A percentile compares a stretch with the other conserved stretches of the same genome.
Evolutionary conservation across 768 basidiomycete species (phyloP).

Genomic region (Kwoniella bestiolae): DNA sequence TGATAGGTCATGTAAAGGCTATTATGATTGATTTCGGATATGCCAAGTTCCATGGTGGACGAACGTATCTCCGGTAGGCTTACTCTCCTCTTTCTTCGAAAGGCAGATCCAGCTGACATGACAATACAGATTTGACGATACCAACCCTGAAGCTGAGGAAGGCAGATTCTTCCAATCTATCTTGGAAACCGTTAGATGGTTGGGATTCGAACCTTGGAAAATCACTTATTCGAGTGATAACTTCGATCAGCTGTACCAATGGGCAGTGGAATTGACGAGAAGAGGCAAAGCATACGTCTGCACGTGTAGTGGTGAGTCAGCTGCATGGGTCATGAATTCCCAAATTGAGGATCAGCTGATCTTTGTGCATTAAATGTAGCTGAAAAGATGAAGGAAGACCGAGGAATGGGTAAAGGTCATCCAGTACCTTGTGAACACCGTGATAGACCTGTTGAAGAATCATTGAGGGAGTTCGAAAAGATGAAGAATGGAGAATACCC

Average conservation of each 20-base stretch:
- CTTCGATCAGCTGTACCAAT: constrained; percentile 80
- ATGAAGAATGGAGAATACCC: constrained; percentile 91
- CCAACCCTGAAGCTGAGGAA: constrained; percentile 98
- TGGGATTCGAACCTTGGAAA: constrained; percentile 97
- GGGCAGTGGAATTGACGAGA: constrained; percentile 85
- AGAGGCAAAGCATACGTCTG: constrained; percentile 94
- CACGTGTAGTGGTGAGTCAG: constrained; percentile 83
- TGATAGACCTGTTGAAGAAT: constrained; percentile 80
- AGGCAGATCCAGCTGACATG: background rate
- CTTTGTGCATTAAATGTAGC: constrained; percentile 61
- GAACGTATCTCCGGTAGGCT: constrained; percentile 75
- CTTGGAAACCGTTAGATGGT: constrained; percentile 91
- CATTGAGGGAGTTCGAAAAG: constrained; percentile 80
- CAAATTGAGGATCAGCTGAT: background rate
- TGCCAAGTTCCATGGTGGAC: constrained; percentile 88
- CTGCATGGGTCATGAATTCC: background rate
- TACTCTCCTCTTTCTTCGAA: background rate
- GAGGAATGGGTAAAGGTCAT: constrained; percentile 78
- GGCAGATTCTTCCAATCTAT: constrained; percentile 95
- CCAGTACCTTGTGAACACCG: constrained; percentile 87
- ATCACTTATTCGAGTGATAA: constrained; percentile 99
- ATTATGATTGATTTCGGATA: constrained; percentile 99
- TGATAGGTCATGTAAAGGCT: constrained; percentile 95
- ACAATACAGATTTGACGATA: constrained; percentile 77
- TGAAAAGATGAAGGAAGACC: constrained; percentile 85